These are phyloP conservation scores for Jackrogersella multiformis DNA, from an alignment of 495 filamentous ascomycete genomes.

Conservation along the genomic window DNA sequence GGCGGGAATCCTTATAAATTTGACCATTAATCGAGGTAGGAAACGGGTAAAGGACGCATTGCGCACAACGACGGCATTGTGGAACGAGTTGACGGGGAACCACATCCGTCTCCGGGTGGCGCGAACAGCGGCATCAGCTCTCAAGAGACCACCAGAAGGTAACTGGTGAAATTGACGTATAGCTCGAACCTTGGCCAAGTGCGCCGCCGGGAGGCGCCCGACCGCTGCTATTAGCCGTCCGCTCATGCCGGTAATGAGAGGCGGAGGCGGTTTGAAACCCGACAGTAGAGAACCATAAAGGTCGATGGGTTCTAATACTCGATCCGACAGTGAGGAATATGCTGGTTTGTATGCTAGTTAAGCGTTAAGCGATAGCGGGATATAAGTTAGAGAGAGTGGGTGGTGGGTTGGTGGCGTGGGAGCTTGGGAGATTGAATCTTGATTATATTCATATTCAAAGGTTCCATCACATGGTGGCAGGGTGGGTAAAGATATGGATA, in stretches of 20 bases:
- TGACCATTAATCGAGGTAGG: constrained; percentile 88
- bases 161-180: constrained; percentile 73
- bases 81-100: constrained; percentile 80
- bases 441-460: constrained; percentile 6
- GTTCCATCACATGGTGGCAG: too few relatives aligned
- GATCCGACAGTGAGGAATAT: not conserved
- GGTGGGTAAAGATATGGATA: too few relatives aligned
- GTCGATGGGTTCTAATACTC: constrained; percentile 1
- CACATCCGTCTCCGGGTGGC: constrained; percentile 70
- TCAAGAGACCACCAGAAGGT: constrained; percentile 74
- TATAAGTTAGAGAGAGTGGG: not conserved
- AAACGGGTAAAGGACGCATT: constrained; percentile 86
- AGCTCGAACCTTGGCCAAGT: constrained; percentile 62
- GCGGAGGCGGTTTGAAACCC: constrained; percentile 42
- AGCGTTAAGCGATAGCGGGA: constrained; percentile 3
- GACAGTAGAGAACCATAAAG: constrained; percentile 34
- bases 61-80: constrained; percentile 85
- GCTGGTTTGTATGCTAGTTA: not conserved
- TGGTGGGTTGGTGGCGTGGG: constrained; percentile 34
- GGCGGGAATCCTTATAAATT: constrained; percentile 85
- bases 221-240: constrained; percentile 78
- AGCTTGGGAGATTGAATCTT: constrained; percentile 4
- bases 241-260: constrained; percentile 69
- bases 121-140: constrained; percentile 68
- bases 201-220: constrained; percentile 71